phyloP scores from a whole-genome alignment of 2,329 filamentous ascomycete species.

The Chaetomium sp. region DNA sequence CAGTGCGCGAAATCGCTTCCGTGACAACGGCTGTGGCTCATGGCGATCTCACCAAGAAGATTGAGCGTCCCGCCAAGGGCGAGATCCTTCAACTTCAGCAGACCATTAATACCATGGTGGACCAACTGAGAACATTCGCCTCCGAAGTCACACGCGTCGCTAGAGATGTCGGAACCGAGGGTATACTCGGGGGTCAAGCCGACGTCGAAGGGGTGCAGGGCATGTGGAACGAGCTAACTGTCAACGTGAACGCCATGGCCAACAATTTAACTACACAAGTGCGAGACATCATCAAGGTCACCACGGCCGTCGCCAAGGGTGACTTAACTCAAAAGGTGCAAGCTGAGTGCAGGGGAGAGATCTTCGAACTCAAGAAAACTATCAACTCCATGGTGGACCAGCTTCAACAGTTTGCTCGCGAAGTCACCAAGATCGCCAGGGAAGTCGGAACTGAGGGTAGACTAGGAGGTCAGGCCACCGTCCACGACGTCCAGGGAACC shows the following conservation, averaged over 20 bases:
- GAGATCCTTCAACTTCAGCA: conserved; percentile 79
- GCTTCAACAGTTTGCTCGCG: conserved; percentile 89
- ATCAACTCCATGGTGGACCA: conserved; percentile 99
- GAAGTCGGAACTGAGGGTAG: conserved; percentile 96
- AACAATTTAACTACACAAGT: conserved; percentile 84
- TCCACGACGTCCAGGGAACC: conserved; percentile 93
- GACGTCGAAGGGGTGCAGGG: conserved; percentile 78
- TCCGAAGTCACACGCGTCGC: conserved; percentile 79
- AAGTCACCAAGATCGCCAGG: conserved; percentile 92
- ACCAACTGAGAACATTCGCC: conserved; percentile 75
- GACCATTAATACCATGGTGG: conserved; percentile 86
- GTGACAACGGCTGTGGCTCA: conserved; percentile 79
- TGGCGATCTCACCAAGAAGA: conserved; percentile 78
- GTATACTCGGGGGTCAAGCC: conserved; percentile 74
- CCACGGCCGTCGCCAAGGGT: conserved; percentile 67
- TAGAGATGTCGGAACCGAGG: conserved; percentile 77
- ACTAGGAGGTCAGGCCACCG: conserved; percentile 87
- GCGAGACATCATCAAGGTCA: conserved; percentile 85
- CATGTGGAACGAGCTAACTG: conserved; percentile 83
- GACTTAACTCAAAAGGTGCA: conserved; percentile 96
- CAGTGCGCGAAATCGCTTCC: conserved; percentile 75
- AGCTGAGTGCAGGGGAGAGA: conserved; percentile 86
- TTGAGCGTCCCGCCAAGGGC: conserved; percentile 71
- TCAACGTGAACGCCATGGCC: conserved; percentile 84
- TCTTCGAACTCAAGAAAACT: conserved; percentile 89